Conservation (phyloP, 2,329 filamentous ascomycete genomes). For the Hypoxylon sp. region DNA sequence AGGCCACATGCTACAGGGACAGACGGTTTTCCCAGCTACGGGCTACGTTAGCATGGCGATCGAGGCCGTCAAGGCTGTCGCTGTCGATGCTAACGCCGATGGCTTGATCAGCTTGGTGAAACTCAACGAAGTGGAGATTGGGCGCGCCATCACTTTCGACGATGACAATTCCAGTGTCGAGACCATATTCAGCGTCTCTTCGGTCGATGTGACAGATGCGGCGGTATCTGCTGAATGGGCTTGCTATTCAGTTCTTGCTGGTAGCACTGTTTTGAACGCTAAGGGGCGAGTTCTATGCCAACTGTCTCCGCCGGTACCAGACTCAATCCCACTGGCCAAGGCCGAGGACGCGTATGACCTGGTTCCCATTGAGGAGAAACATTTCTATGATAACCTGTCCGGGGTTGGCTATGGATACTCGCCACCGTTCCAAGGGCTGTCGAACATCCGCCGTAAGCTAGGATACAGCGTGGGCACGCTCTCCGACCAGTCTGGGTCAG, state of each 20-base stretch:
- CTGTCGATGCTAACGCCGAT: constrained; percentile 9
- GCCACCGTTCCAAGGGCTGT: constrained; percentile 8
- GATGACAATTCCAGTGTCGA: constrained; percentile 7
- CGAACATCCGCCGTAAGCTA: constrained; percentile 6
- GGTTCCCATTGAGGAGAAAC: background rate
- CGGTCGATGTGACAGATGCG: constrained; percentile 1
- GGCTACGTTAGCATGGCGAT: constrained; percentile 21
- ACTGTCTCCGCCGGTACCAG: background rate
- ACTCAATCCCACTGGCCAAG: constrained; percentile 1
- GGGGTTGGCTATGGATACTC: constrained; percentile 9
- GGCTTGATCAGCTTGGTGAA: constrained; percentile 9
- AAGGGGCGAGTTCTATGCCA: constrained; percentile 10
- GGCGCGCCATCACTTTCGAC: constrained; percentile 15
- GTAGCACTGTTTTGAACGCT: constrained; percentile 10
- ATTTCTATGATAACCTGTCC: constrained; percentile 11
- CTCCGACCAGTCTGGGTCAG: constrained; percentile 7
- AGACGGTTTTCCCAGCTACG: constrained; percentile 23
- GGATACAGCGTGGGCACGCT: constrained; percentile 8
- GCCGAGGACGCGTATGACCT: constrained; percentile 7
- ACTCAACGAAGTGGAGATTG: constrained; percentile 13
- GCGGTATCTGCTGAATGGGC: constrained; percentile 12
- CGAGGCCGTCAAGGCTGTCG: constrained; percentile 9
- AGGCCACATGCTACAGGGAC: constrained; percentile 20
- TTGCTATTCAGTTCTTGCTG: constrained; percentile 8
- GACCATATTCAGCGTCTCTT: constrained; percentile 8